Evolutionary conservation across 495 filamentous ascomycete species (phyloP), one percentile per base, ranked within the genome.

Genomic region (Sporormia fimetaria): DNA sequence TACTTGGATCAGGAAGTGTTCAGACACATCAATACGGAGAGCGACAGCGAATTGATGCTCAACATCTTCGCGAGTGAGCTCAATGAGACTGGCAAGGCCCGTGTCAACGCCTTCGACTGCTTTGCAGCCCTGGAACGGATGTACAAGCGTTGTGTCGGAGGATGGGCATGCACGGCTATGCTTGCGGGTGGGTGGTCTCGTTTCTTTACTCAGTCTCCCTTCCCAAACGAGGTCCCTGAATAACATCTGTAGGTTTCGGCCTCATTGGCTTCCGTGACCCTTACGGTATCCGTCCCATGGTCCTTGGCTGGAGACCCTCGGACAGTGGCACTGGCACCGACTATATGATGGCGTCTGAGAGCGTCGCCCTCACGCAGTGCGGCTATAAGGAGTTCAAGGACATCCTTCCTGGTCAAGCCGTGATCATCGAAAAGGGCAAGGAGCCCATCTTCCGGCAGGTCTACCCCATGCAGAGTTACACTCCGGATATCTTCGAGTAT

Each of bases 321-420:
- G 56, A 78, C n/a, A 66, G 70, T 37, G 70, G 72, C 18, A 70
- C 74, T 0, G 81, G 80, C 15, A 83, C 57, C 37, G 90, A 96
- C 63, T 98, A 95, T 65, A 92, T 96, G 83, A 77, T 98, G 68
- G 83, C 90, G 0, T 94, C 86, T n/a, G 90, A 98, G 63, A 90
- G 83, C 22, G 82, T 96, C 43, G 90, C 90, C 33, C 66, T 98
- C 28, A 73, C 78, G 38, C 87, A 94, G 54, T 75, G 92, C 22
- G 88, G 85, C 14, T 95, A 93, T 68, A 65, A 60, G 16, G 70
- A 86, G 57, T 82, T 94, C 50, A 61, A 68, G 25, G 87, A 96
- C 57, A 86, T 96, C 44, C 63, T 80, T 23, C 92, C 92, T 3
- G 90, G 90, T 25, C 75, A 95, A 63, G 92, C 92, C 15, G 87